phyloP scores from a whole-genome alignment of 2,329 filamentous ascomycete species.

The Cordyceps farinosa region DNA sequence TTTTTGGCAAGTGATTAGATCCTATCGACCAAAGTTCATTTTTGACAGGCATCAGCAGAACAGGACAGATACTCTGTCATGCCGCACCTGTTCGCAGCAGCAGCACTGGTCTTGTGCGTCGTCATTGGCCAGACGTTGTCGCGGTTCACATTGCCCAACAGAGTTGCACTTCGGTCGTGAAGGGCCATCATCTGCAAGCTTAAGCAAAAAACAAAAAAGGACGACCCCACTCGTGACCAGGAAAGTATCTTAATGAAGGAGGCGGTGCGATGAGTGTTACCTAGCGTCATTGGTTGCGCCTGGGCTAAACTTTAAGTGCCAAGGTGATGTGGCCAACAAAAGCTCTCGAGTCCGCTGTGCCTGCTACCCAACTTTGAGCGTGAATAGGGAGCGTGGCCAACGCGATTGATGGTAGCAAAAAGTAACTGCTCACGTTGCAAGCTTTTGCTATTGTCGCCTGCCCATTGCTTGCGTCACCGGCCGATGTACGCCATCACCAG shows the following conservation, averaged over 20 bases:
- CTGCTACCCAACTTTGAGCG: neutral
- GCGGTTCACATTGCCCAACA: neutral
- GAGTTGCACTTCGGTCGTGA: neutral
- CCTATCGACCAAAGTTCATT: neutral
- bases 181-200: neutral
- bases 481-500: neutral
- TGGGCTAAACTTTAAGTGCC: conserved; percentile 3
- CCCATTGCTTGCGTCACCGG: neutral
- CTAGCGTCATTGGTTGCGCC: neutral
- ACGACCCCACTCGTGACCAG: conserved; percentile 2
- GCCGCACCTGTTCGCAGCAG: neutral
- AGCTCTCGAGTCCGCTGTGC: neutral
- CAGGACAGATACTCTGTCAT: neutral
- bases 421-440: neutral
- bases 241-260: neutral
- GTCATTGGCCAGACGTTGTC: neutral
- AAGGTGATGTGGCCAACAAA: neutral
- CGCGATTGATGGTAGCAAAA: neutral
- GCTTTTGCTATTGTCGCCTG: neutral
- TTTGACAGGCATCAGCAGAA: neutral
- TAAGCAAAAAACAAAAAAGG: neutral
- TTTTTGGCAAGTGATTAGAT: neutral
- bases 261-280: neutral
- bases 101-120: neutral
- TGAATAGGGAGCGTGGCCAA: neutral